These are phyloP conservation scores for Pestalotiopsis sp. DNA, from an alignment of 2,329 filamentous ascomycete genomes.

Conservation along the genomic window DNA sequence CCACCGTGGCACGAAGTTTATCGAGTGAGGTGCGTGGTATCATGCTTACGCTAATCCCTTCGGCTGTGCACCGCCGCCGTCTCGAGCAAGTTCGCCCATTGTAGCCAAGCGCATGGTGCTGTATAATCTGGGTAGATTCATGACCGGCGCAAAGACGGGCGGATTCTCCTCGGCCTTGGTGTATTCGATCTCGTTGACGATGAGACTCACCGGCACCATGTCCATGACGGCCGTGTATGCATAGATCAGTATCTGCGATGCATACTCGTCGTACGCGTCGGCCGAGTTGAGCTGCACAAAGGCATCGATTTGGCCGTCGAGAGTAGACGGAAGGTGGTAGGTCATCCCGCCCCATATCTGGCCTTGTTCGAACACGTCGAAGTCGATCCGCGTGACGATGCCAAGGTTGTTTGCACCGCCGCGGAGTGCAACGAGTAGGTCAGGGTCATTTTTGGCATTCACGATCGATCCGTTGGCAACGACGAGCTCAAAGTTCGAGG, in stretches of 20 bases:
- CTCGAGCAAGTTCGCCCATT: slow-evolving; percentile 12
- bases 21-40: slow-evolving; percentile 2
- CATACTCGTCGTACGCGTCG: slow-evolving; percentile 18
- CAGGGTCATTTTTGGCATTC: slow-evolving; percentile 17
- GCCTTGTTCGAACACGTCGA: slow-evolving; percentile 17
- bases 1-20: not conserved
- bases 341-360: slow-evolving; percentile 14
- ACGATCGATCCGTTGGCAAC: slow-evolving; percentile 16
- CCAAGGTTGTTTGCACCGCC: slow-evolving; percentile 22
- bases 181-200: slow-evolving; percentile 15
- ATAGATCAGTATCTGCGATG: slow-evolving; percentile 12
- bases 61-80: slow-evolving; percentile 2
- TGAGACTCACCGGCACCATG: slow-evolving; percentile 1
- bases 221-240: slow-evolving; percentile 8
- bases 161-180: slow-evolving; percentile 17
- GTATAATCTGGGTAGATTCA: not conserved
- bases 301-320: slow-evolving; percentile 3
- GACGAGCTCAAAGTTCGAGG: slow-evolving; percentile 14
- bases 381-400: slow-evolving; percentile 17
- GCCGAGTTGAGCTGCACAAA: slow-evolving; percentile 14
- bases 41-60: slow-evolving; percentile 15
- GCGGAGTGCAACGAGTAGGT: slow-evolving; percentile 20
- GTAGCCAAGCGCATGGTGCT: slow-evolving; percentile 9
- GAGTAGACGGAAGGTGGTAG: not conserved
- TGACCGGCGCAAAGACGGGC: not conserved